Conservation (phyloP, 2,329 filamentous ascomycete species). For the Fusarium redolens region DNA sequence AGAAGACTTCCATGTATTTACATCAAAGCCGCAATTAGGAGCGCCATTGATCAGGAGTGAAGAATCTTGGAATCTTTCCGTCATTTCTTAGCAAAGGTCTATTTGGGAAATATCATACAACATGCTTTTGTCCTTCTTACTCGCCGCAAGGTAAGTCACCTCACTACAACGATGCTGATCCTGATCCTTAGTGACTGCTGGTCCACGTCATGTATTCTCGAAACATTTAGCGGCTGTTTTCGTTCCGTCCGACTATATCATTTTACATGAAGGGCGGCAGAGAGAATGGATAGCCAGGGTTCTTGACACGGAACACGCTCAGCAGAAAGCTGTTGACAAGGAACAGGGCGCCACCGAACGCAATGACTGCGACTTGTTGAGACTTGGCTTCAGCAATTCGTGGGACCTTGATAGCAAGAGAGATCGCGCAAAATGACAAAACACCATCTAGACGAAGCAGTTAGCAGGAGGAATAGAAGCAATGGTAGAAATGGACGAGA, state of each 20-base stretch:
- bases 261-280: constrained; percentile 84
- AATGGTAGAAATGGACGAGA: background rate
- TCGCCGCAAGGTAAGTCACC: background rate
- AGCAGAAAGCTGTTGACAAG: constrained; percentile 93
- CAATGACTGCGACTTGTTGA: constrained; percentile 84
- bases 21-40: background rate
- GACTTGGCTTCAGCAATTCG: constrained; percentile 80
- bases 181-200: background rate
- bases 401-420: constrained; percentile 92
- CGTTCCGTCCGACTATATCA: background rate
- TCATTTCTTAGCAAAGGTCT: constrained; percentile 7
- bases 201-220: background rate
- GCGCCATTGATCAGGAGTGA: background rate
- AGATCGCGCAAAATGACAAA: constrained; percentile 89
- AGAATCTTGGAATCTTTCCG: background rate
- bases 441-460: constrained; percentile 63
- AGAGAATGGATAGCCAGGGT: constrained; percentile 92
- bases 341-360: constrained; percentile 82
- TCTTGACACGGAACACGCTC: constrained; percentile 94
- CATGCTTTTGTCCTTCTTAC: constrained; percentile 7
- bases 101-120: constrained; percentile 14
- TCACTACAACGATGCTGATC: background rate
- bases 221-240: background rate
- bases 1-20: background rate
- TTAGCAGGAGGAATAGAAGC: background rate